These are phyloP conservation scores for Pyrenochaeta sp. DNA, from an alignment of 2,329 filamentous ascomycete genomes.

Conservation along the genomic window DNA sequence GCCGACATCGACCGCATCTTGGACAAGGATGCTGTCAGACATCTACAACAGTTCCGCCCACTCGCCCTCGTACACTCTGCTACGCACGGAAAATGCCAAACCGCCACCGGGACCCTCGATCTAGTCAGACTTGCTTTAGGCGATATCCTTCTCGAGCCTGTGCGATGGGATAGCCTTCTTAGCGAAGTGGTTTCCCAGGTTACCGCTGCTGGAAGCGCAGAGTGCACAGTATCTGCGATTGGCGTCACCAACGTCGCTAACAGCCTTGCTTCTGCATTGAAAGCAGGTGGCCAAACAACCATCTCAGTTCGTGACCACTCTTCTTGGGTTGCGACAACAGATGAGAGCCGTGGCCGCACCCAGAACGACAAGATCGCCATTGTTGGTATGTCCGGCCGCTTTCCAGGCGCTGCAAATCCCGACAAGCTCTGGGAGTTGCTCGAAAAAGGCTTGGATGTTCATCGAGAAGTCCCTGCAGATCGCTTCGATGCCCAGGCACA, in stretches of 20 bases:
- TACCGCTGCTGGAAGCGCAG: conserved; percentile 50
- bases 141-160: conserved; percentile 58
- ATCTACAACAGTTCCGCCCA: conserved; percentile 54
- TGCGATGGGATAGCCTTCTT: conserved; percentile 60
- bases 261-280: conserved; percentile 63
- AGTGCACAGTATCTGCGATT: conserved; percentile 58
- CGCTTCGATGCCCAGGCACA: conserved; percentile 79
- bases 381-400: conserved; percentile 81
- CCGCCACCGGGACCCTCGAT: conserved; percentile 56
- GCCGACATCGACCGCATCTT: conserved; percentile 63
- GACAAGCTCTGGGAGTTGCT: conserved; percentile 80
- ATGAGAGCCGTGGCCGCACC: conserved; percentile 52
- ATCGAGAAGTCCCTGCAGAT: conserved; percentile 71
- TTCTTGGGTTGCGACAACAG: conserved; percentile 49
- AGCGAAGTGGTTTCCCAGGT: conserved; percentile 59
- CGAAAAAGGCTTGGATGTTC: conserved; percentile 77
- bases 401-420: conserved; percentile 75
- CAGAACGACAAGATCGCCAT: conserved; percentile 80
- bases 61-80: conserved; percentile 58
- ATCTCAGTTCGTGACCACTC: conserved; percentile 56
- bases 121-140: conserved; percentile 54
- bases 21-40: conserved; percentile 47
- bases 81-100: conserved; percentile 55
- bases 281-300: conserved; percentile 58
- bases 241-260: conserved; percentile 64